Evolutionary conservation across 176 grass and related monocot species (phyloP).

Genomic region (Triticum monococcum): DNA sequence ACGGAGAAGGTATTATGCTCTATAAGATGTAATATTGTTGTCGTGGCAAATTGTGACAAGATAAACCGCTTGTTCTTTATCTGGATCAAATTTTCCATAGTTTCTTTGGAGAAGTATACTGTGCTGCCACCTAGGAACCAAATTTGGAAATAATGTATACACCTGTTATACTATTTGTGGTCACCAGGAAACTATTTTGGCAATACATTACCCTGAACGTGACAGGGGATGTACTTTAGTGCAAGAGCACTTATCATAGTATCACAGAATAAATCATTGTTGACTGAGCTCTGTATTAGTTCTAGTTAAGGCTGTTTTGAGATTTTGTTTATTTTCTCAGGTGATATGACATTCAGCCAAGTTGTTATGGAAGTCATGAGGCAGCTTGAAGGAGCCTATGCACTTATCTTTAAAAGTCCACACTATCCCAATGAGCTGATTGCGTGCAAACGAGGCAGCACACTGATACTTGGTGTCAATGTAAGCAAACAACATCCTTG

Average conservation of each 20-base stretch:
- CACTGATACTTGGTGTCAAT: constrained; percentile 83
- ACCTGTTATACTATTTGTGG: background rate
- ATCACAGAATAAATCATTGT: background rate
- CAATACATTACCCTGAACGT: background rate
- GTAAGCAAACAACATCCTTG: constrained; percentile 47
- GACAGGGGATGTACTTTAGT: background rate
- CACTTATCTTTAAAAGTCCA: constrained; percentile 94
- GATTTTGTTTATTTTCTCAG: constrained; percentile 29
- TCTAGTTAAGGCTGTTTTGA: background rate
- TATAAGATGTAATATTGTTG: background rate
- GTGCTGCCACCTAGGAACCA: background rate
- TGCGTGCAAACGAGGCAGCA: constrained; percentile 83
- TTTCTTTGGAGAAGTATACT: background rate
- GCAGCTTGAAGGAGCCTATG: constrained; percentile 95
- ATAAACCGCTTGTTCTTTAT: constrained; percentile 11
- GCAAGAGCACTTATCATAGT: background rate
- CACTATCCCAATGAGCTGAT: constrained; percentile 92
- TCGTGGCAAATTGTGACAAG: background rate
- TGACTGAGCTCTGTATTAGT: background rate
- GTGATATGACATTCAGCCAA: constrained; percentile 81
- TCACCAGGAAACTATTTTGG: background rate
- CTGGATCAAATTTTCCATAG: background rate
- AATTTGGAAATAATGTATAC: background rate
- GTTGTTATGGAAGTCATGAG: constrained; percentile 95
- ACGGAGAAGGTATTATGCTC: constrained; percentile 62